These are phyloP conservation scores for Trypanosoma theileri DNA, from an alignment of 208 protist species.

Conservation along the genomic window DNA sequence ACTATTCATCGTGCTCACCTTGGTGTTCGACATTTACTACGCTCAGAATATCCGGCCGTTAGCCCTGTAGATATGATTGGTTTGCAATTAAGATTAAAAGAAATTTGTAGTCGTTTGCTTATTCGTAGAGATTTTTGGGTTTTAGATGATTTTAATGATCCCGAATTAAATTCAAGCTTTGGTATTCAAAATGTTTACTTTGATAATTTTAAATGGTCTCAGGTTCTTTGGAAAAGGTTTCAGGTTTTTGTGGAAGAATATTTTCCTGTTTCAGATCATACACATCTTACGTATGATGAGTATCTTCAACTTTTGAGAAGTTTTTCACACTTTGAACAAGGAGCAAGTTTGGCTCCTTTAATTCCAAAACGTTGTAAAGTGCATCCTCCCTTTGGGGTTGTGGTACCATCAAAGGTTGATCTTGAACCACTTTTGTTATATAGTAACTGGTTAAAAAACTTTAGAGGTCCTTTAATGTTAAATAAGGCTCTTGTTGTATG, in stretches of 20 bases:
- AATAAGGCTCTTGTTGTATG: constrained; percentile 69
- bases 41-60: constrained; percentile 67
- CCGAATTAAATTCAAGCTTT: constrained; percentile 84
- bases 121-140: constrained; percentile 88
- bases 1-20: constrained; percentile 60
- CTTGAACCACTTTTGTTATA: constrained; percentile 76
- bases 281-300: constrained; percentile 74
- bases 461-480: constrained; percentile 59
- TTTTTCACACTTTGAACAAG: constrained; percentile 82
- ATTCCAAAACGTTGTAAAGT: constrained; percentile 48
- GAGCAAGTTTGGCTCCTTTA: constrained; percentile 43
- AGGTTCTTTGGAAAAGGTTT: constrained; percentile 85
- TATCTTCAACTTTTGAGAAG: constrained; percentile 78
- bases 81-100: constrained; percentile 41
- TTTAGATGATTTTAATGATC: constrained; percentile 87
- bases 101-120: constrained; percentile 64
- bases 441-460: constrained; percentile 72
- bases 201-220: constrained; percentile 92
- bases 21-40: constrained; percentile 49
- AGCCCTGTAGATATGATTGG: constrained; percentile 51
- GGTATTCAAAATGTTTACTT: constrained; percentile 89
- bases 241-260: constrained; percentile 85
- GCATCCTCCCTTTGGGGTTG: constrained; percentile 75
- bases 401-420: constrained; percentile 44
- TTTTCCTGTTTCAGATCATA: constrained; percentile 78